These are phyloP conservation scores for Aspergillus sclerotiicarbonarius DNA, from an alignment of 495 filamentous ascomycete species.

Conservation along the genomic window DNA sequence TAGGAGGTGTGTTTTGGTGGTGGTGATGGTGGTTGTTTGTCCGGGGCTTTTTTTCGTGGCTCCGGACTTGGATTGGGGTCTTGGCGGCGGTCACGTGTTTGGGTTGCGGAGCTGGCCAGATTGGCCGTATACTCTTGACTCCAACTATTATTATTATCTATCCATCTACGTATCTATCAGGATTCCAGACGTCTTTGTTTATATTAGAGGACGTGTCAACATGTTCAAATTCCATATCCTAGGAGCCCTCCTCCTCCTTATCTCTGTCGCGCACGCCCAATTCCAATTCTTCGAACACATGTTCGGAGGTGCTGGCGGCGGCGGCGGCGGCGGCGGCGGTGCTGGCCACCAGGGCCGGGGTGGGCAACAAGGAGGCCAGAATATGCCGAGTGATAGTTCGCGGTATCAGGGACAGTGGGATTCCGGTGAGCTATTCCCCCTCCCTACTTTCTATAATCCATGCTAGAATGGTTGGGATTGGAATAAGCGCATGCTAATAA, in stretches of 20 bases:
- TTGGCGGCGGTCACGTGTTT: too few relatives aligned
- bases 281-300: conserved; percentile 91
- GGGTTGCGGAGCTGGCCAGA: too few relatives aligned
- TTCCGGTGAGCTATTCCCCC: conserved; percentile 46
- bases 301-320: conserved; percentile 55
- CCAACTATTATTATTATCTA: too few relatives aligned
- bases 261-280: conserved; percentile 57
- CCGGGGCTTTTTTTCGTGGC: too few relatives aligned
- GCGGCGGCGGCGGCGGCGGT: conserved; percentile 15
- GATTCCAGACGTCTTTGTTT: too few relatives aligned
- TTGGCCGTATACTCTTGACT: too few relatives aligned
- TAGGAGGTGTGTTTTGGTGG: conserved; percentile 8
- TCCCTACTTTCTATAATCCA: not conserved
- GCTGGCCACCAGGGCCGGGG: conserved; percentile 54
- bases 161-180: too few relatives aligned
- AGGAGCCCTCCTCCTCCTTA: conserved; percentile 48
- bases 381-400: conserved; percentile 72
- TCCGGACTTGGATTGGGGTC: too few relatives aligned
- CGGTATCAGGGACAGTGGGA: conserved; percentile 75
- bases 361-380: conserved; percentile 60
- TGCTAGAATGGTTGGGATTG: too few relatives aligned
- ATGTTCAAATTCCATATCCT: conserved; percentile 36
- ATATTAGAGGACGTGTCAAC: too few relatives aligned
- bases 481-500: too few relatives aligned
- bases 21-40: too few relatives aligned